Evolutionary conservation across 495 filamentous ascomycete genomes (phyloP).

Genomic region (Darksidea phi): DNA sequence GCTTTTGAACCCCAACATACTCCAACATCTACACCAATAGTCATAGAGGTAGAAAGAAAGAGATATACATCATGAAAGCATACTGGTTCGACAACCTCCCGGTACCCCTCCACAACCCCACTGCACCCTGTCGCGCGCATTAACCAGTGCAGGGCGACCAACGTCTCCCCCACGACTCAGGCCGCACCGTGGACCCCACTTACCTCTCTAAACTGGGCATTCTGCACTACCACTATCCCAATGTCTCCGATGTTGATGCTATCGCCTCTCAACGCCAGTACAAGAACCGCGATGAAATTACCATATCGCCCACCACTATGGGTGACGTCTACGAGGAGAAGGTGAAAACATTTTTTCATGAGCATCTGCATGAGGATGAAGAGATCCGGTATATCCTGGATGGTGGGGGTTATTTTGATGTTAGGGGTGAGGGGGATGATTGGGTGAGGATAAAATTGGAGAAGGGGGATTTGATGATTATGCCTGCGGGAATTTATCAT

Average conservation of each 20-base stretch:
- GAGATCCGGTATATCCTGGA: constrained; percentile 97
- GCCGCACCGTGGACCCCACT: constrained; percentile 56
- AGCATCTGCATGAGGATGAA: constrained; percentile 97
- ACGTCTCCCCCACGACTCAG: constrained; percentile 84
- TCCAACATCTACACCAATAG: not conserved
- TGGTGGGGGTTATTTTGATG: constrained; percentile 90
- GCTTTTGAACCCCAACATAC: not conserved
- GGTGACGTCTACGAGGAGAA: constrained; percentile 85
- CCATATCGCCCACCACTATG: constrained; percentile 84
- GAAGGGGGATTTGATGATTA: constrained; percentile 74
- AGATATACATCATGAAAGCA: constrained; percentile 30
- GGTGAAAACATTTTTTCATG: constrained; percentile 86
- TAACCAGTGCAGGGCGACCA: constrained; percentile 73
- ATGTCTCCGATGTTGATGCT: constrained; percentile 62
- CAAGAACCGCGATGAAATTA: constrained; percentile 92
- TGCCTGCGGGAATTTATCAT: constrained; percentile 97
- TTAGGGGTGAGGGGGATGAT: constrained; percentile 68
- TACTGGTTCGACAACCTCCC: constrained; percentile 41
- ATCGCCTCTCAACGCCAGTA: constrained; percentile 77
- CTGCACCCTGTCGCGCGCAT: not conserved
- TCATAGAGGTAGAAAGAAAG: not conserved
- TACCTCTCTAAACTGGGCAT: constrained; percentile 76
- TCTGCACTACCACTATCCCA: constrained; percentile 66
- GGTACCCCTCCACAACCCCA: constrained; percentile 10
- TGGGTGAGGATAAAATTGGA: constrained; percentile 84